Evolutionary conservation across 805 yeast genomes (phyloP), one percentile per base, ranked within the genome.

Genomic region (Kazachstania psychrophila): DNA sequence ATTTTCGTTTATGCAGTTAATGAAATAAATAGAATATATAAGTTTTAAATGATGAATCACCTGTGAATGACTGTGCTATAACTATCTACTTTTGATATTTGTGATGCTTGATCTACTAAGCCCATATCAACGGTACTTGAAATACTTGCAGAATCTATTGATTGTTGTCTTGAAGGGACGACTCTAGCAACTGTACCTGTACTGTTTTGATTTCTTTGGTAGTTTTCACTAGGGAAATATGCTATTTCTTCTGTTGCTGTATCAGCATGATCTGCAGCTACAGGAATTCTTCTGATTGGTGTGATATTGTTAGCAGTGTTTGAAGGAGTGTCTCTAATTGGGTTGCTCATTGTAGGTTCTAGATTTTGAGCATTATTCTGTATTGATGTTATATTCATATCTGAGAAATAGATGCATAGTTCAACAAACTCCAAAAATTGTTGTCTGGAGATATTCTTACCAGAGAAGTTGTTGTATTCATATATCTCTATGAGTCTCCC

Each of bases 381-480:
- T 12, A 27, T 7, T 7, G 44, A 40, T 10, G 46, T 40, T 23
- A 47, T 22, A 11, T 48, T 37, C 5, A 48, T 31, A 33, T 62
- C 64, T 5, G 58, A 47, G 31, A 64, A 56, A 23, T 49, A 58
- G 7, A 64, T 54, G 6, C 60, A 66, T 4, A 61, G 46, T 30
- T 65, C 66, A 66, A 86, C 72, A 49, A 84, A 76, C 28, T 64
- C 68, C 20, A 73, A 57, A 49, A 87, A 75, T 28, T 79, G 79
- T 4, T 61, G 64, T 44, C 78, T 76, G 1, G 70, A 58, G 13
- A 85, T 73, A 13, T 74, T 66, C 14, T 64, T 56, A 2, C 83
- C 81, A 5, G 89, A 72, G 56, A 76, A 87, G 41, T 85, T 64
- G 25, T 79, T 65, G 34, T 64, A 62, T 46, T 87, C 95, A 60